Conservation (phyloP, 2,329 filamentous ascomycete genomes). For the Diaporthe velutina region DNA sequence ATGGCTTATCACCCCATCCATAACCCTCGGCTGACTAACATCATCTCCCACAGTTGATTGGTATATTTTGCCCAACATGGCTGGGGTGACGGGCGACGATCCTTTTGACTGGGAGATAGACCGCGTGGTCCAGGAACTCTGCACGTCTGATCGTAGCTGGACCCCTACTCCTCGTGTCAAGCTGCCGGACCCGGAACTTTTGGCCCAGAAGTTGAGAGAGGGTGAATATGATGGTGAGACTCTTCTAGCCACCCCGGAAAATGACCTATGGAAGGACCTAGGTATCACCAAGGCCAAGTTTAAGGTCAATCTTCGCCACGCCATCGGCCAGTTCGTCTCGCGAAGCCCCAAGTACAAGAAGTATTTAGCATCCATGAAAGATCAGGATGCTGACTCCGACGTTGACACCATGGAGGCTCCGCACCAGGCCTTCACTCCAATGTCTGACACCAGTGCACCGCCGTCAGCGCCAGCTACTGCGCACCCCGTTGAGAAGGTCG, state of each 20-base stretch:
- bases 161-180: slow-evolving; percentile 49
- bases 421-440: background rate
- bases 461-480: background rate
- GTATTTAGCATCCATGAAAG: slow-evolving; percentile 47
- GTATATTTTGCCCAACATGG: slow-evolving; percentile 45
- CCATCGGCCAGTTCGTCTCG: slow-evolving; percentile 67
- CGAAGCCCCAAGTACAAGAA: slow-evolving; percentile 63
- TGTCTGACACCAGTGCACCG: slow-evolving; percentile 17
- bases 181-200: slow-evolving; percentile 63
- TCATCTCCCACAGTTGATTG: background rate
- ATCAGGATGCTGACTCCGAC: slow-evolving; percentile 46
- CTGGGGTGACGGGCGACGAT: slow-evolving; percentile 61
- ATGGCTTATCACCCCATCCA: too few relatives aligned
- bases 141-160: slow-evolving; percentile 65
- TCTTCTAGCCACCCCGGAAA: slow-evolving; percentile 67
- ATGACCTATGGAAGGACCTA: slow-evolving; percentile 66
- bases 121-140: slow-evolving; percentile 76
- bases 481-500: background rate
- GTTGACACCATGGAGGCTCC: slow-evolving; percentile 15
- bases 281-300: slow-evolving; percentile 70
- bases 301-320: slow-evolving; percentile 67
- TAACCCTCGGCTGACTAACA: background rate
- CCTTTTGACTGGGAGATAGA: slow-evolving; percentile 82
- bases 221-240: slow-evolving; percentile 76
- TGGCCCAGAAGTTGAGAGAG: slow-evolving; percentile 69